Percentiles rank a stretch among this genome's conserved stretches.
Evolutionary conservation across 2,329 filamentous ascomycete genomes (phyloP).

Genomic region (Hirsutella minnesotensis): DNA sequence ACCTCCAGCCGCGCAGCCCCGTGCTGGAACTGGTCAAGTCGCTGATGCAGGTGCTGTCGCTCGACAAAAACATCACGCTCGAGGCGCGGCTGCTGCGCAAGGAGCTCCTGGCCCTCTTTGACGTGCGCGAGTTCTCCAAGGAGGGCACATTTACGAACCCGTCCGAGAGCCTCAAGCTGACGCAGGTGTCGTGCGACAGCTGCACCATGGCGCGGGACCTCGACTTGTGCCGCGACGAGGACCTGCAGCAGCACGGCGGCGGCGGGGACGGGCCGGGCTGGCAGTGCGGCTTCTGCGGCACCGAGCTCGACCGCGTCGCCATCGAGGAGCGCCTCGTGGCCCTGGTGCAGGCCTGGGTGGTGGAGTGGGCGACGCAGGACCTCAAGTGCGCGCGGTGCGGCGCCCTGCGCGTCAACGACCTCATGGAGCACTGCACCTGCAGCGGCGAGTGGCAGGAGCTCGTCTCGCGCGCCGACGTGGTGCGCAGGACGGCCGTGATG

Average conservation of each 20-base stretch:
- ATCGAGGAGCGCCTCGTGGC: constrained; percentile 77
- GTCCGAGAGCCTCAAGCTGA: constrained; percentile 58
- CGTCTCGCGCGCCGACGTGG: constrained; percentile 53
- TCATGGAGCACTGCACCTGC: constrained; percentile 94
- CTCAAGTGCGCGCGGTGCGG: constrained; percentile 63
- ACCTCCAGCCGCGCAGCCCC: constrained; percentile 46
- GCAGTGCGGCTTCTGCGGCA: constrained; percentile 66
- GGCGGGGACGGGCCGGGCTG: constrained; percentile 36
- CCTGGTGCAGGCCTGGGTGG: constrained; percentile 60
- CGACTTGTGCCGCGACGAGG: constrained; percentile 83
- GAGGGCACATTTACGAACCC: constrained; percentile 86
- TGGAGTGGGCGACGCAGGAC: constrained; percentile 83
- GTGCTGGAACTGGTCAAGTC: constrained; percentile 85
- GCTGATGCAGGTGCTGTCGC: constrained; percentile 80
- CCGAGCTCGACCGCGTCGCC: constrained; percentile 62
- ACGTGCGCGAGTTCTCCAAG: constrained; percentile 84
- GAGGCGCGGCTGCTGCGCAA: constrained; percentile 83
- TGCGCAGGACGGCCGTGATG: constrained; percentile 56
- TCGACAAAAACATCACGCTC: constrained; percentile 82
- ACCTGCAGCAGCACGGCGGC: constrained; percentile 42
- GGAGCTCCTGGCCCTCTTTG: constrained; percentile 80
- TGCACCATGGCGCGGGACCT: constrained; percentile 84
- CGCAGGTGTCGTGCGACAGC: constrained; percentile 73
- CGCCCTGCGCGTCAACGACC: constrained; percentile 76
- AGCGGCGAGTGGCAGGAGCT: constrained; percentile 74